Evolutionary conservation across 805 yeast genomes (phyloP).

Genomic region (Ogataea degrootiae): DNA sequence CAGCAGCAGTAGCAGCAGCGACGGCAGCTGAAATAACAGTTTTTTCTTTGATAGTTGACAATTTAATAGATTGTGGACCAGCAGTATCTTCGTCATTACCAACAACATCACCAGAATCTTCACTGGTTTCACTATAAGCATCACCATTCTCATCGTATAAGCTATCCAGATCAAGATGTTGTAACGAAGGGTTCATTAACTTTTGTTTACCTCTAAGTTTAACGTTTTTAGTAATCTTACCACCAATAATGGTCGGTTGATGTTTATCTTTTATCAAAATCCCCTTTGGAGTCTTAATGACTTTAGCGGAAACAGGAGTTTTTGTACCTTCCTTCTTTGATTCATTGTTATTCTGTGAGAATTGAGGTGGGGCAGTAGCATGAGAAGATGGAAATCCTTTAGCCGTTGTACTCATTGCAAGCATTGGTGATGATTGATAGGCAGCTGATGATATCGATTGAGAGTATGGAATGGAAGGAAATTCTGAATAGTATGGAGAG

Average conservation of each 20-base stretch:
- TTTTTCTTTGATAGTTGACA: background rate
- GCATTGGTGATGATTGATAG: constrained; percentile 11
- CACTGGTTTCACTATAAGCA: constrained; percentile 13
- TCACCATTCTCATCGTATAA: constrained; percentile 18
- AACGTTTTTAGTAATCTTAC: constrained; percentile 12
- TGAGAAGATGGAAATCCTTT: constrained; percentile 16
- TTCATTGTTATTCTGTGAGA: background rate
- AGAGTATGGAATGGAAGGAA: constrained; percentile 9
- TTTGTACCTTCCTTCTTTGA: background rate
- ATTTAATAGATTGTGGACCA: background rate
- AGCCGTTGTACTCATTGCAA: constrained; percentile 4
- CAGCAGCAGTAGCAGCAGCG: too few species aligned
- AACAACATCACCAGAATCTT: constrained; percentile 1
- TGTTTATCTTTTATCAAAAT: constrained; percentile 12
- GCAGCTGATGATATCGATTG: constrained; percentile 13
- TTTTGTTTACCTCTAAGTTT: constrained; percentile 19
- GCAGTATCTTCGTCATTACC: background rate
- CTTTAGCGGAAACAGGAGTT: constrained; percentile 2
- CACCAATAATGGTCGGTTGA: constrained; percentile 6
- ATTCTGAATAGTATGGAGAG: constrained; percentile 17
- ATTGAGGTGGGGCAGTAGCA: constrained; percentile 10
- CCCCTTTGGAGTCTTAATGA: constrained; percentile 7
- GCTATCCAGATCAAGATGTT: constrained; percentile 21
- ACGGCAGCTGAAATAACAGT: too few species aligned
- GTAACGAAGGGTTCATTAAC: constrained; percentile 21